Evolutionary conservation across 768 basidiomycete genomes (phyloP).

Genomic region (Lentinus tigrinus): DNA sequence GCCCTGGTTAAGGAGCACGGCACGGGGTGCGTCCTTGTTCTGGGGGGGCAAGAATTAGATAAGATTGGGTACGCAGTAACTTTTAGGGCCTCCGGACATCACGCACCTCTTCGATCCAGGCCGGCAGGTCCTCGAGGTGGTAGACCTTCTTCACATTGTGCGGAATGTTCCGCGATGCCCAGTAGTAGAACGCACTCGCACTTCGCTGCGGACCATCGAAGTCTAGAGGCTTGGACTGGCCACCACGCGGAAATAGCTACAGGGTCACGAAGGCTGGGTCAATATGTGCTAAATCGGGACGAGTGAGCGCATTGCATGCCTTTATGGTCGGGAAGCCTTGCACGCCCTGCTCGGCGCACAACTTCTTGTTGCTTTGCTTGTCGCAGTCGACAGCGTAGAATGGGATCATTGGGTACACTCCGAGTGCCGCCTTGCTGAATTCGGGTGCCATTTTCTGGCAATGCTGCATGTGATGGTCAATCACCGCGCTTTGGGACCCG

Average conservation of each 20-base stretch:
- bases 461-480: constrained; percentile 46
- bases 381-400: constrained; percentile 96
- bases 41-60: constrained; percentile 12
- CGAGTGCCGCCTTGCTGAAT: constrained; percentile 77
- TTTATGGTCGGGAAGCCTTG: constrained; percentile 95
- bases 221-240: constrained; percentile 53
- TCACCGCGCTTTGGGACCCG: background rate
- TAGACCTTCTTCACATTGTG: constrained; percentile 64
- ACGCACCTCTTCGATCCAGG: constrained; percentile 71
- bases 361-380: constrained; percentile 69
- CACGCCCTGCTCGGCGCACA: constrained; percentile 84
- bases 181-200: constrained; percentile 71
- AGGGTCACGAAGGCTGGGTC: background rate
- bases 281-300: background rate
- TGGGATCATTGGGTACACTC: constrained; percentile 78
- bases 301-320: constrained; percentile 28
- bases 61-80: background rate
- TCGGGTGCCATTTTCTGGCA: constrained; percentile 86
- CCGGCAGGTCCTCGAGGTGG: constrained; percentile 52
- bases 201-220: constrained; percentile 74
- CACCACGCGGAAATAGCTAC: constrained; percentile 79
- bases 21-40: constrained; percentile 48
- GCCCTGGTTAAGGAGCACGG: constrained; percentile 72
- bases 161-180: constrained; percentile 72
- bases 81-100: background rate